Percentiles rank a stretch among this genome's conserved stretches.
These are phyloP conservation scores for Ziziphus jujuba DNA, from an alignment of 306 rosid genomes.

Conservation along the genomic window DNA sequence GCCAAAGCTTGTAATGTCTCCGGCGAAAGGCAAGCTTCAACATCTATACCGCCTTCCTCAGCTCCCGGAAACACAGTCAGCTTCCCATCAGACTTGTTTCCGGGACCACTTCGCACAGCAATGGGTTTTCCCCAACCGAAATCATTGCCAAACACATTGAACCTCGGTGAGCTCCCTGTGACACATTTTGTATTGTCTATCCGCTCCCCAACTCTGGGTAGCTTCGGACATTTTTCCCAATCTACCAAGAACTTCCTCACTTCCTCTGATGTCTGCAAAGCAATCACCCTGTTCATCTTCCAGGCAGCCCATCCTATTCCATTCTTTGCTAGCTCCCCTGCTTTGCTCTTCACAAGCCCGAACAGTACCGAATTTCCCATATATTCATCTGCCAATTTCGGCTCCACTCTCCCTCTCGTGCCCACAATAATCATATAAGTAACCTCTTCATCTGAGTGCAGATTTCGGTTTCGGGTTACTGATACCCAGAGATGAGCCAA, in stretches of 20 bases:
- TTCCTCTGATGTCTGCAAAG: conserved; percentile 12
- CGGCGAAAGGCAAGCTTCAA: background rate
- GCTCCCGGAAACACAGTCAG: background rate
- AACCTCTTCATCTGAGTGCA: background rate
- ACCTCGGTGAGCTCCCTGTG: conserved; percentile 35
- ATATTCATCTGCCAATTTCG: conserved; percentile 14
- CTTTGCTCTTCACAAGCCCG: conserved; percentile 10
- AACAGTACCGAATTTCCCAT: conserved; percentile 14
- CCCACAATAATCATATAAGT: background rate
- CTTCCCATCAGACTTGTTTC: background rate
- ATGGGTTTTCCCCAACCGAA: conserved; percentile 8
- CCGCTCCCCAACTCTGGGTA: background rate
- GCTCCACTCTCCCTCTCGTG: background rate
- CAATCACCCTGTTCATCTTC: conserved; percentile 35
- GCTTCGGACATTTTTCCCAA: conserved; percentile 27
- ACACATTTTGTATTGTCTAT: background rate
- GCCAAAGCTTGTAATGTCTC: background rate
- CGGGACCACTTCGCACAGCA: background rate
- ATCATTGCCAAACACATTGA: conserved; percentile 1
- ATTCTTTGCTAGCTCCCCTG: conserved; percentile 17
- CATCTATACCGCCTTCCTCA: background rate
- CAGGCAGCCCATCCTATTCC: conserved; percentile 26
- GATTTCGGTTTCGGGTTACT: background rate
- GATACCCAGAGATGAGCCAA: background rate
- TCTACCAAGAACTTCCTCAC: conserved; percentile 8